Evolutionary conservation across 331 rosid species (phyloP).

Genomic region (Telfairia occidentalis): DNA sequence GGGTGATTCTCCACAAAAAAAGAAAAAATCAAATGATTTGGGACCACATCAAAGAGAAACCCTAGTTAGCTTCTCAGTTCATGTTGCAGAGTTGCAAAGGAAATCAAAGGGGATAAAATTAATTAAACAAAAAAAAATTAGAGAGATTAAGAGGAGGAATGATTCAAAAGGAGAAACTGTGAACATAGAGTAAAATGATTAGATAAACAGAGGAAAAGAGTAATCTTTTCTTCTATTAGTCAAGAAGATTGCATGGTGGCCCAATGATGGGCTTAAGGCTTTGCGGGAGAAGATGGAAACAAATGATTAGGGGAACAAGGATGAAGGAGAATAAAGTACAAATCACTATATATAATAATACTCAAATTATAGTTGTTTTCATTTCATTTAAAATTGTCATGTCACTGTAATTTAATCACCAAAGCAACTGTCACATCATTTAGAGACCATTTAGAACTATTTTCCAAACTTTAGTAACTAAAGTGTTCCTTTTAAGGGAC

Average conservation of each 20-base stretch:
- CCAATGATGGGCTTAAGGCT: constrained; percentile 31
- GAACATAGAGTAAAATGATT: neutral
- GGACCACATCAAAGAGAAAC: constrained; percentile 12
- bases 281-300: too few species aligned
- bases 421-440: too few species aligned
- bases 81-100: constrained; percentile 2
- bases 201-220: constrained; percentile 6
- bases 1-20: constrained; percentile 13
- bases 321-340: too few species aligned
- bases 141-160: neutral
- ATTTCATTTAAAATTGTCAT: too few species aligned
- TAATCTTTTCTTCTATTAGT: constrained; percentile 25
- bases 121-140: neutral
- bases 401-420: too few species aligned
- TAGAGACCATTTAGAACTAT: too few species aligned
- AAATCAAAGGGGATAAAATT: neutral
- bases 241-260: constrained; percentile 45
- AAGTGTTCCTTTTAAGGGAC: too few species aligned
- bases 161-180: neutral
- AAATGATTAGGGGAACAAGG: too few species aligned
- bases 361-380: too few species aligned
- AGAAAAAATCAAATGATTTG: constrained; percentile 1
- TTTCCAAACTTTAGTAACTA: too few species aligned
- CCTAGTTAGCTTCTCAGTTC: constrained; percentile 5
- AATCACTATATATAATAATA: too few species aligned